Evolutionary conservation across 805 yeast species (phyloP), one percentile per base, ranked within the genome.

Genomic region (Wickerhamomyces mucosus): DNA sequence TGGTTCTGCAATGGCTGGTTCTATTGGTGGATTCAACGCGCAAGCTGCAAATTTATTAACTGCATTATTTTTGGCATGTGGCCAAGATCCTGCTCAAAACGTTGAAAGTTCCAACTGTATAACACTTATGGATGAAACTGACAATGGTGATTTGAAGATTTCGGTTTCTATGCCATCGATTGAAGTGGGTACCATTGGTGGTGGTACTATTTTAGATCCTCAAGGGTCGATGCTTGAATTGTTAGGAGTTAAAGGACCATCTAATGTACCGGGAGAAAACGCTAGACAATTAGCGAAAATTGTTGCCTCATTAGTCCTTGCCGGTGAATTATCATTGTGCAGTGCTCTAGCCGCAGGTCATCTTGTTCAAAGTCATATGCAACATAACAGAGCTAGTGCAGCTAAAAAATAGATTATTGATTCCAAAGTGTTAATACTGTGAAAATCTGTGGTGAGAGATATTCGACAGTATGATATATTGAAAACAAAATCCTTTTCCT

Each of bases 41-140:
- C 99, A 92, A 48, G 97, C 98, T 33, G 94, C 98, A 29, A 92
- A 92, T 56, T 61, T 92, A 45, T 89, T 92, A 21, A 94, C 98
- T 21, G 97, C 98, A 9, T 78, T 92, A 17, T 92, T 62, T 56
- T 63, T 92, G 42, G 99, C 99, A 5, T 74, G 95, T 37, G 99
- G 99, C 36, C 99, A 92, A 65, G 99, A 92, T 60, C 98, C 99
- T n/a, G 98, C 98, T 2, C 98, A 92, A 63, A 92, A 92, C 52
- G 96, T 92, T 32, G 99, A 89, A 63, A 78, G 94, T 38, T 85
- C 96, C 20, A 89, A 88, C 61, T 92, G 99, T 78, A 89, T 92
- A 37, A 92, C 99, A 1, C 67, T 92, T 44, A 88, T 92, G 94
- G 77, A 78, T 49, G 85, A 82, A 54, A 67, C 67, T 30, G 65